Conservation (phyloP, 2,329 filamentous ascomycete species). For the Cordyceps cicadae region DNA sequence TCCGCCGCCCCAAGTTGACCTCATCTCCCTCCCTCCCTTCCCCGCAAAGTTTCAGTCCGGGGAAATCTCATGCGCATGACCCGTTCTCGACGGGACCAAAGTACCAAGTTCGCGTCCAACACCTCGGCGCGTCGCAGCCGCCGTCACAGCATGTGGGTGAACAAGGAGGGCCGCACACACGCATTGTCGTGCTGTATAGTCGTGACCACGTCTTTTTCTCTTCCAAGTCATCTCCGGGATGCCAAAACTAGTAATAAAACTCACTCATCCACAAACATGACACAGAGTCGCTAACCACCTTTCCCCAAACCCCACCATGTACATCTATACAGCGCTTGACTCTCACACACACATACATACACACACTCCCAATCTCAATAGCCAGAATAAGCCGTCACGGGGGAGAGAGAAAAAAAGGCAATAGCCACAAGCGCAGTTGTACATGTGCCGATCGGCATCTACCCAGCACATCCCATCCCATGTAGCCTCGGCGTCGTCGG, state of each 20-base stretch:
- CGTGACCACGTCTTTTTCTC: no score
- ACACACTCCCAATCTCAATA: background rate
- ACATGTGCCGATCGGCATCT: background rate
- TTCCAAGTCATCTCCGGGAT: no score
- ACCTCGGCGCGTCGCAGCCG: background rate
- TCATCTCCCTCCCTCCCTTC: no score
- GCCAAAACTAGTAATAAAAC: no score
- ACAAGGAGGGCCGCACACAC: background rate
- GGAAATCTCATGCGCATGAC: no score
- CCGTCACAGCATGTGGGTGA: background rate
- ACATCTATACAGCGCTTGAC: background rate
- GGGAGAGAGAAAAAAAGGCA: no score
- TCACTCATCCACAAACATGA: no score
- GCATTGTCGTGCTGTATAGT: no score
- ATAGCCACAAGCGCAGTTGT: background rate
- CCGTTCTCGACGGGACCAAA: no score
- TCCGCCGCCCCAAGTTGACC: no score
- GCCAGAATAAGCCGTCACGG: background rate
- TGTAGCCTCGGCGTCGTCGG: background rate
- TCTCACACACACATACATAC: background rate
- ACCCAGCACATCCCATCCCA: background rate
- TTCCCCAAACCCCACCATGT: background rate
- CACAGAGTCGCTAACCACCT: background rate
- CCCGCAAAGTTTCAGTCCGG: no score
- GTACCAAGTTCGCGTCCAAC: background rate